Evolutionary conservation across 257 asterid species (phyloP), one percentile per base, ranked within the genome.

Genomic region (Verbena officinalis): DNA sequence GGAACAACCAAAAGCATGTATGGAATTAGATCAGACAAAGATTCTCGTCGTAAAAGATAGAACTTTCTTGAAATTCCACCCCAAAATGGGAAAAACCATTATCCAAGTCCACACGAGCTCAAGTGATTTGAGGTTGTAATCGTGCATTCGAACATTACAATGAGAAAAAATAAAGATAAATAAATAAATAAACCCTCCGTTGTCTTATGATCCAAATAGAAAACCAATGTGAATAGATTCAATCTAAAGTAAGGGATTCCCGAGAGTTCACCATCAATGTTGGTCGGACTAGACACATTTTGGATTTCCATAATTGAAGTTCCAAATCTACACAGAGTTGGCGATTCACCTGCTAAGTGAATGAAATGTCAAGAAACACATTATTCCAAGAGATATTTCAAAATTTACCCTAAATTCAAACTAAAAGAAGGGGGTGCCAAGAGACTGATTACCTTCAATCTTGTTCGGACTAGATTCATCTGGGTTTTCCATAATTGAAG

Each of bases 391-490:
- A 22, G 2, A 14, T 21, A 65, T 20, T 14, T 14, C 14, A 44
- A 74, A 40, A 15, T 44, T 40, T 34, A 49, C 50, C 30, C 40
- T 5, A 44, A 67, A 60, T 16, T 13, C 22, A 65, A 38, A 19
- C 19, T 33, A 56, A 59, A 69, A 21, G 30, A 21, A 34, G 36
- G 68, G 58, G n/a, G 19, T 23, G 57, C 43, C 46, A 53, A 57
- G 59, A 57, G 27, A 60, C n/a, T 27, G 4, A 2, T 75, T 72
- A 87, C 97, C 96, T 39, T 85, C 71, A 73, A 79, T 63, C 65
- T 67, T 69, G 45, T 36, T 68, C 44, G 90, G 80, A 67, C 73
- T 73, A 17, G 67, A 75, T 5, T 62, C 82, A 59, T 73, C 87
- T 38, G 66, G 48, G 60, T 19, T 54, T 42, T 64, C 81, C 95